Evolutionary conservation across 495 filamentous ascomycete species (phyloP), one percentile per base, ranked within the genome.

Genomic region (Saxophila tyrrhenica): DNA sequence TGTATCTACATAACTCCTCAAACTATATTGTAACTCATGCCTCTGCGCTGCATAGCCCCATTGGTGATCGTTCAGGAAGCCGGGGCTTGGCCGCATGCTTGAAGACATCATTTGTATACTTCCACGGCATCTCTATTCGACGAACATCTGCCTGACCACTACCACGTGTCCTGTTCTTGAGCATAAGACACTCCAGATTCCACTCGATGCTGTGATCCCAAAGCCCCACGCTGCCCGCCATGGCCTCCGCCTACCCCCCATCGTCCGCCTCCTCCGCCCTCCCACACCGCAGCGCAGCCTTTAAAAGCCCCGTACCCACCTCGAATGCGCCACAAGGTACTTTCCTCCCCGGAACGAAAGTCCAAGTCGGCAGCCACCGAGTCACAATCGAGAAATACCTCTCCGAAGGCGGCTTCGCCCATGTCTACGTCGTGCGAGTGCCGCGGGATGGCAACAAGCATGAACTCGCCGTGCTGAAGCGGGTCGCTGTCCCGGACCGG

Each of bases 301-400:
- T 25, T 21, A 19, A 24, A 17, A 39, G 62, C 0, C 62, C 67
- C n/a, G 67, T 71, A 42, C 64, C 68, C 35, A 69, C 72, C 47
- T 65, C 78, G 8, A 73, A 69, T 59, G 78, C 81, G 41, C 92
- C 91, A 19, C 79, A 85, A 39, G 92, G 92, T 51, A 97, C 94
- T 39, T 96, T 98, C 65, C 72, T 82, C 35, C 83, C 94, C 16
- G 90, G 90, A 8, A 98, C 92, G 56, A 94, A 95, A 72, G 89
- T 98, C 64, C 89, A 95, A 62, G 88, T 95, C 32, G 92, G 92
- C 64, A 78, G 76, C 56, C 94, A 97, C 68, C 82, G 89, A 56
- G 94, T 95, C 24, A 77, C 90, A n/a, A 91, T 98, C 51, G 92
- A 96, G 64, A 94, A 90, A 68, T 98, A 98, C 73, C 82, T 98